These are phyloP conservation scores for Pleurostoma richardsiae DNA, from an alignment of 2,329 filamentous ascomycete species.

Conservation along the genomic window DNA sequence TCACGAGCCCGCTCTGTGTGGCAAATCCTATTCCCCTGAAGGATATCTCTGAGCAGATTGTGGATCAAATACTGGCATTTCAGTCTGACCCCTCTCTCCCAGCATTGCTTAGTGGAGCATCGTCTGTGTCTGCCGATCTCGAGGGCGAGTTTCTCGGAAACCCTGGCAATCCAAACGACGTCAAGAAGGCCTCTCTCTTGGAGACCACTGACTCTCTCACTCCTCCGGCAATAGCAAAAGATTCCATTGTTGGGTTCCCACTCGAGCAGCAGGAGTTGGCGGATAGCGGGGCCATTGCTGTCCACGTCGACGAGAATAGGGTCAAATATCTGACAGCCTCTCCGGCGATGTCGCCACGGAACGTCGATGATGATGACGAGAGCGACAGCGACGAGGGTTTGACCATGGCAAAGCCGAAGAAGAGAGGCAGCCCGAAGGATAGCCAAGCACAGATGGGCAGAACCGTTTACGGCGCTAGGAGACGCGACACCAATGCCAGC, in stretches of 20 bases:
- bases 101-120: slow-evolving; percentile 57
- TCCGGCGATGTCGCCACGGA: slow-evolving; percentile 9
- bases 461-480: slow-evolving; percentile 29
- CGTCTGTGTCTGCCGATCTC: slow-evolving; percentile 58
- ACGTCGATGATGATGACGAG: slow-evolving; percentile 39
- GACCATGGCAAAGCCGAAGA: slow-evolving; percentile 48
- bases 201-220: slow-evolving; percentile 51
- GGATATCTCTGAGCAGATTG: slow-evolving; percentile 37
- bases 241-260: slow-evolving; percentile 39
- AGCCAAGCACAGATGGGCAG: slow-evolving; percentile 21
- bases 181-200: slow-evolving; percentile 38
- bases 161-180: slow-evolving; percentile 44
- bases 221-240: slow-evolving; percentile 45
- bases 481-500: slow-evolving; percentile 56
- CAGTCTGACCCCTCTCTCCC: slow-evolving; percentile 61
- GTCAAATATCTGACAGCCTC: slow-evolving; percentile 10
- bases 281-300: slow-evolving; percentile 21
- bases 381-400: slow-evolving; percentile 52
- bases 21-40: slow-evolving; percentile 28
- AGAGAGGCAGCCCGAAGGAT: slow-evolving; percentile 26
- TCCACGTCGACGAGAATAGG: slow-evolving; percentile 16
- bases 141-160: slow-evolving; percentile 54
- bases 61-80: slow-evolving; percentile 46
- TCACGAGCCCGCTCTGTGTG: slow-evolving; percentile 41
- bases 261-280: slow-evolving; percentile 32